Evolutionary conservation across 768 basidiomycete genomes (phyloP).

Genomic region (Suillus alpinus): DNA sequence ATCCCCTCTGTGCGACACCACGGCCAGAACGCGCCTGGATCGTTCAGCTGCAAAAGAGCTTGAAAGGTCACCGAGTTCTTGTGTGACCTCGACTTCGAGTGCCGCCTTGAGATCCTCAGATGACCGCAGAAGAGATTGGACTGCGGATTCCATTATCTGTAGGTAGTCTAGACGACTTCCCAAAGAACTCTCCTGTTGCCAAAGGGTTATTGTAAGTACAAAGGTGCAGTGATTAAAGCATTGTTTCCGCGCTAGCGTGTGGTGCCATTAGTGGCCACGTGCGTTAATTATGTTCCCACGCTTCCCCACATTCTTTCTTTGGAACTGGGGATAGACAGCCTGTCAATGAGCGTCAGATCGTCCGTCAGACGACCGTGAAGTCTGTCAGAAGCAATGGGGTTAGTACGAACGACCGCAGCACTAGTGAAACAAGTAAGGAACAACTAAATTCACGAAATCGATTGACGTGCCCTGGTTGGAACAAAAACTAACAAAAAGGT

Average conservation of each 20-base stretch:
- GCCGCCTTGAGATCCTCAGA: constrained; percentile 47
- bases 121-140: constrained; percentile 30
- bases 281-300: constrained; percentile 22
- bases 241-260: background rate
- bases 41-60: background rate
- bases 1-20: constrained; percentile 47
- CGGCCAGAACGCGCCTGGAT: constrained; percentile 33
- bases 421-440: background rate
- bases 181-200: background rate
- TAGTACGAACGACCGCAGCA: background rate
- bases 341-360: background rate
- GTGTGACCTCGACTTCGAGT: constrained; percentile 33
- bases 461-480: background rate
- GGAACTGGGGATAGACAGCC: background rate
- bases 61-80: constrained; percentile 2
- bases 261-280: constrained; percentile 6
- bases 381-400: background rate
- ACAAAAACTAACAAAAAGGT: background rate
- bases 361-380: background rate
- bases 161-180: constrained; percentile 14
- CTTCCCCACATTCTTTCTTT: constrained; percentile 21
- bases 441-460: background rate
- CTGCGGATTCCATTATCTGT: constrained; percentile 10
- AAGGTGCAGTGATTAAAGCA: background rate
- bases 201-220: background rate